Percentiles rank a stretch among this genome's conserved stretches.
These are phyloP conservation scores for Clarireedia hainanense DNA, from an alignment of 2,329 filamentous ascomycete species.

Conservation along the genomic window DNA sequence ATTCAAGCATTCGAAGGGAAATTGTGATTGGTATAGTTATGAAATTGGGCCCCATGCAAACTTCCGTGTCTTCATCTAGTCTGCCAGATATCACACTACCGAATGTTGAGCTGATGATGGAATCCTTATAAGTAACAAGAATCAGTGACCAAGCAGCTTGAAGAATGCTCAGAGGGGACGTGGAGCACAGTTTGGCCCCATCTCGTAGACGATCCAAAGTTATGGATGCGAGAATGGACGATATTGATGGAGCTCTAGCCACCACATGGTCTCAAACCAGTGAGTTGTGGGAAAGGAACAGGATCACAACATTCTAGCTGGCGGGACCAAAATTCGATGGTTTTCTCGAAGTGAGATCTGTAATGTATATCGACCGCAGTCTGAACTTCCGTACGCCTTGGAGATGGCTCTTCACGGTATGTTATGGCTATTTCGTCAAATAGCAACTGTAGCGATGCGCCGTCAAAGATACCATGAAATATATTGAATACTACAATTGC, in stretches of 20 bases:
- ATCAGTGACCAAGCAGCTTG: constrained; percentile 4
- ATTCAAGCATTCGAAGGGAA: not conserved
- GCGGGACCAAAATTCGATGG: not conserved
- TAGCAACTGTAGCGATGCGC: not conserved
- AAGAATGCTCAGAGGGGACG: not conserved
- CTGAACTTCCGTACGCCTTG: not conserved
- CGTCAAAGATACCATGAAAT: not conserved
- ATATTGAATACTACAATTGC: not conserved
- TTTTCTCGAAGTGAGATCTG: not conserved
- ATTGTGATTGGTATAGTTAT: constrained; percentile 3
- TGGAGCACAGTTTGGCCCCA: not conserved
- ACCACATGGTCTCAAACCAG: not conserved
- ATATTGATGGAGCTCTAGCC: not conserved
- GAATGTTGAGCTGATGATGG: not conserved
- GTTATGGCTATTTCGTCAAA: not conserved
- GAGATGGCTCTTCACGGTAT: not conserved
- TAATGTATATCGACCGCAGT: constrained; percentile 1
- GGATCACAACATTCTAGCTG: not conserved
- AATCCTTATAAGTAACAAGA: not conserved
- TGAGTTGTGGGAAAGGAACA: not conserved
- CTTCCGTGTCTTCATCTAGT: not conserved
- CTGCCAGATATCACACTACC: constrained; percentile 3
- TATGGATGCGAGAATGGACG: not conserved
- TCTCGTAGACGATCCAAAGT: not conserved
- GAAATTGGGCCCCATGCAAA: not conserved